These are phyloP conservation scores for Tephrocybe rancida DNA, from an alignment of 768 basidiomycete species.

Conservation along the genomic window DNA sequence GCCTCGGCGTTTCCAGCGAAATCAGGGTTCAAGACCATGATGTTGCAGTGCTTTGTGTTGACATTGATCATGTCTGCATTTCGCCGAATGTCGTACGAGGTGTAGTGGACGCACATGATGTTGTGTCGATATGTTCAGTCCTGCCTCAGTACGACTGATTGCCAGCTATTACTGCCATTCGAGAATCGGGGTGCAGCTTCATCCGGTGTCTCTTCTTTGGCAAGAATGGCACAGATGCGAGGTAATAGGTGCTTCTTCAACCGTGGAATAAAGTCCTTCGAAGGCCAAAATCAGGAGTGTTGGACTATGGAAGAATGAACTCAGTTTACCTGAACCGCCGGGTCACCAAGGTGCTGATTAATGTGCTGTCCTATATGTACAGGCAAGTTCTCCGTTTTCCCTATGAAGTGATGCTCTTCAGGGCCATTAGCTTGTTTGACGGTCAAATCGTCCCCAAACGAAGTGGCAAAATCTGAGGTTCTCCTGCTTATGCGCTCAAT, in stretches of 20 bases:
- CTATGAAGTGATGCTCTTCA: no score
- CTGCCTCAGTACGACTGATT: not conserved
- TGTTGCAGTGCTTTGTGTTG: not conserved
- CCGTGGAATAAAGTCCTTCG: constrained; percentile 5
- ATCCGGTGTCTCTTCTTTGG: no score
- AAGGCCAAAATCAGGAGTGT: not conserved
- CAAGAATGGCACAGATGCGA: no score
- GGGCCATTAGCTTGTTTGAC: no score
- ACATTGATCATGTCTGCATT: not conserved
- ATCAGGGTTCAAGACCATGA: not conserved
- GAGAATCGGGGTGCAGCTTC: not conserved
- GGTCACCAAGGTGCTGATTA: no score
- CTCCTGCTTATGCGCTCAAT: no score
- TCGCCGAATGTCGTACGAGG: not conserved
- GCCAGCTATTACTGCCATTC: not conserved
- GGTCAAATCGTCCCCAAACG: no score
- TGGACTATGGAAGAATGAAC: no score
- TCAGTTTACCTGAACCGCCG: no score
- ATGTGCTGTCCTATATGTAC: no score
- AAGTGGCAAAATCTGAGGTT: no score
- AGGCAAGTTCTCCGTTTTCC: no score
- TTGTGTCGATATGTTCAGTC: not conserved
- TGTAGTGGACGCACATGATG: not conserved
- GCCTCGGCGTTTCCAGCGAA: not conserved
- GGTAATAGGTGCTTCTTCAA: not conserved